Percentiles rank a stretch among this genome's conserved stretches.
These are phyloP conservation scores for Yarrowia sp. DNA, from an alignment of 805 yeast genomes.

Conservation along the genomic window DNA sequence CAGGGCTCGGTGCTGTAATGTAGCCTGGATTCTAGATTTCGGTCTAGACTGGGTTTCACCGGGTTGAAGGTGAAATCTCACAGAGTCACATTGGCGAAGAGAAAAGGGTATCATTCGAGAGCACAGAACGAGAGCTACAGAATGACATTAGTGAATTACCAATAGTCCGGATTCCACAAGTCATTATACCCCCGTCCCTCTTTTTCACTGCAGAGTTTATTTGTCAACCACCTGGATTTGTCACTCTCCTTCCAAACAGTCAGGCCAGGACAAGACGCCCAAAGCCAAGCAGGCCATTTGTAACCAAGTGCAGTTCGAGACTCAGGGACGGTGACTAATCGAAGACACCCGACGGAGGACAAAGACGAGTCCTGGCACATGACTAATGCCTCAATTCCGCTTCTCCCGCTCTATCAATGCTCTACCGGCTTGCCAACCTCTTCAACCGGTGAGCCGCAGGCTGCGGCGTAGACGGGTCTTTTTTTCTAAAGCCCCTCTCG, in stretches of 20 bases:
- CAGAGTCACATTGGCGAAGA: neutral
- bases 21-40: conserved; percentile 17
- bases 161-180: too few relatives aligned
- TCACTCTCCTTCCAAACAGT: conserved; percentile 6
- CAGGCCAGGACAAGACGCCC: conserved; percentile 1
- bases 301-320: neutral
- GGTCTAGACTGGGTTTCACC: conserved; percentile 18
- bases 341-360: too few relatives aligned
- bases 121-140: neutral
- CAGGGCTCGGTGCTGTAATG: conserved; percentile 9
- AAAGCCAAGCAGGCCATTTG: neutral
- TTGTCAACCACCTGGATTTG: conserved; percentile 20
- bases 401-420: conserved; percentile 5
- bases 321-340: neutral
- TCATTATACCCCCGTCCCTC: too few relatives aligned
- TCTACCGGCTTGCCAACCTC: neutral
- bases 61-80: too few relatives aligned
- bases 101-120: neutral
- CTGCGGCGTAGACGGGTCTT: conserved; percentile 12
- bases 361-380: too few relatives aligned
- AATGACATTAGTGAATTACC: too few relatives aligned
- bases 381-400: conserved; percentile 1
- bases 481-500: neutral
- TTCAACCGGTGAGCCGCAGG: conserved; percentile 13
- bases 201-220: neutral